A percentile compares a stretch with the other conserved stretches of the same genome.
phyloP scores from a whole-genome alignment of 2,329 filamentous ascomycete species.

The Epichloe uncinata region DNA sequence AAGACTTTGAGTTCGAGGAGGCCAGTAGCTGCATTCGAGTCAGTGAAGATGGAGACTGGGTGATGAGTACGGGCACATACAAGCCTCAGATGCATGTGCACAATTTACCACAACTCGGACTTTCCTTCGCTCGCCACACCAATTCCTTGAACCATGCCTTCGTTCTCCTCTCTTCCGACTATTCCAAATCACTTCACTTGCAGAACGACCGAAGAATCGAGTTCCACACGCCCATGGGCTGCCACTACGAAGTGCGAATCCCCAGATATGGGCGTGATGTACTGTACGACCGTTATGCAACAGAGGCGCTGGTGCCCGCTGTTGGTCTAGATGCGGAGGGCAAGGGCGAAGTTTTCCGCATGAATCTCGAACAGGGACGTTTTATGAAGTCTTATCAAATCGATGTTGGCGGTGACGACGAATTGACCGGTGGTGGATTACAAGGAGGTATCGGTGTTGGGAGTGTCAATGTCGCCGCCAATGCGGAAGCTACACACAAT shows the following conservation, averaged over 20 bases:
- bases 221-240: conserved; percentile 79
- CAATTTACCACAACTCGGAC: conserved; percentile 78
- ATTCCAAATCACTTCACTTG: conserved; percentile 86
- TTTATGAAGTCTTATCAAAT: conserved; percentile 93
- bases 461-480: conserved; percentile 73
- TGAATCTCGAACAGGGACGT: conserved; percentile 82
- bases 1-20: conserved; percentile 97
- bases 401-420: conserved; percentile 76
- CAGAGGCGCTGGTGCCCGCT: conserved; percentile 76
- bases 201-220: conserved; percentile 86
- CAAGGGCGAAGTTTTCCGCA: conserved; percentile 78
- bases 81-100: conserved; percentile 73
- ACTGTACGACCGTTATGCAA: conserved; percentile 65
- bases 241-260: conserved; percentile 79
- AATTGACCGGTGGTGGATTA: conserved; percentile 54
- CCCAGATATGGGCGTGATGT: conserved; percentile 88
- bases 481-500: conserved; percentile 82
- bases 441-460: conserved; percentile 81
- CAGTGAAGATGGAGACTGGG: conserved; percentile 93
- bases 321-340: conserved; percentile 80
- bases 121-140: conserved; percentile 91
- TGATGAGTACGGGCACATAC: conserved; percentile 81
- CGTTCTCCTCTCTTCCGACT: conserved; percentile 75
- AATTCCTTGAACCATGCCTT: conserved; percentile 87
- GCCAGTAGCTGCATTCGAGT: conserved; percentile 81